phyloP scores from a whole-genome alignment of 2,329 filamentous ascomycete genomes.

The Aspergillus phoenicis region DNA sequence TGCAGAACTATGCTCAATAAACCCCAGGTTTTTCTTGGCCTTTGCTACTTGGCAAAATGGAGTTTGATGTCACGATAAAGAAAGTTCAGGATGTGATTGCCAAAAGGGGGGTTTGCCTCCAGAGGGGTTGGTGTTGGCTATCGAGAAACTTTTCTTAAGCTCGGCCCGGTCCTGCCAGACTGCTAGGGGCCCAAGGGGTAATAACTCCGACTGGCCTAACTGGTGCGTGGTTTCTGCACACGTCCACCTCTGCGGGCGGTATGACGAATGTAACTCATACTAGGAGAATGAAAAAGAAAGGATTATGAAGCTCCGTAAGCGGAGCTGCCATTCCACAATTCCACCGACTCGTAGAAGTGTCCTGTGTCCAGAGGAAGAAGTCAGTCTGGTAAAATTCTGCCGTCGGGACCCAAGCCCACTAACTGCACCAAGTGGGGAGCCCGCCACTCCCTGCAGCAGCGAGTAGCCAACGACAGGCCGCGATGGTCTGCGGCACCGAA shows the following conservation, averaged over 20 bases:
- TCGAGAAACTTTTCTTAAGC: neutral
- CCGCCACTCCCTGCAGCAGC: conserved; percentile 13
- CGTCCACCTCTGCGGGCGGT: neutral
- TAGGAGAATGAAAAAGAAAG: neutral
- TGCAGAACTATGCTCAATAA: neutral
- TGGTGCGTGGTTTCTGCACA: neutral
- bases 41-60: neutral
- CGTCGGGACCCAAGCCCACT: conserved; percentile 11
- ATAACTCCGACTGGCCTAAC: neutral
- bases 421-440: conserved; percentile 14
- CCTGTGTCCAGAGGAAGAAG: neutral
- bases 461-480: conserved; percentile 14
- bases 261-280: neutral
- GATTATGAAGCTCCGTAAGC: conserved; percentile 3
- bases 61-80: neutral
- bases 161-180: neutral
- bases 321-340: neutral
- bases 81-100: neutral
- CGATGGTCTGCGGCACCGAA: conserved; percentile 4
- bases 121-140: neutral
- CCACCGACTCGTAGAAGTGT: neutral
- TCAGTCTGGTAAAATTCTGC: conserved; percentile 13
- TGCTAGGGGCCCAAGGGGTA: neutral
- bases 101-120: neutral
- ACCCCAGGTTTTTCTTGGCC: neutral